Conservation (phyloP, 768 basidiomycete species). For the Cubamyces lactineus region DNA sequence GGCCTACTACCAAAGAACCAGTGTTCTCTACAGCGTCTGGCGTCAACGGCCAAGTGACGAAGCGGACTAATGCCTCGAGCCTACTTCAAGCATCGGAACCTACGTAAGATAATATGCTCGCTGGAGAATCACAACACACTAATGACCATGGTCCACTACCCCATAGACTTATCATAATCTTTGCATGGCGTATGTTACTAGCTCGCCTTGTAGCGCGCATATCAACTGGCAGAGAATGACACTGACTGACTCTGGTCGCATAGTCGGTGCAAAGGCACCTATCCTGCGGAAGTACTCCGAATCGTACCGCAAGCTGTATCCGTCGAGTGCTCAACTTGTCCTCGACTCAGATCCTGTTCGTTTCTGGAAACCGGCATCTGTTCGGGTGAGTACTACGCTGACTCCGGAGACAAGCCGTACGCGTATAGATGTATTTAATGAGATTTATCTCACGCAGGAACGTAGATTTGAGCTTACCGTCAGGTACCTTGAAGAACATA, state of each 20-base stretch:
- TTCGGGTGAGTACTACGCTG: conserved; percentile 1
- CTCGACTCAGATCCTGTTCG: conserved; percentile 10
- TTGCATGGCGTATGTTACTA: conserved; percentile 27
- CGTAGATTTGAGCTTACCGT: not conserved
- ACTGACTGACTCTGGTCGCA: not conserved
- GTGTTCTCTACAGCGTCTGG: not conserved
- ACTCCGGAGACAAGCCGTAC: not conserved
- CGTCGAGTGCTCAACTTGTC: conserved; percentile 18
- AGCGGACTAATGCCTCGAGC: too few species aligned
- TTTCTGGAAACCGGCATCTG: conserved; percentile 5
- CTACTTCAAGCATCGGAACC: not conserved
- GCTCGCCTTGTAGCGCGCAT: too few species aligned
- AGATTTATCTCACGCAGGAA: not conserved
- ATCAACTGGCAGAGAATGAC: too few species aligned
- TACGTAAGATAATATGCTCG: not conserved
- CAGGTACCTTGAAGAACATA: not conserved
- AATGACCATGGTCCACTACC: not conserved
- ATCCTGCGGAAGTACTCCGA: conserved; percentile 25
- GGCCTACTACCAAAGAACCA: not conserved
- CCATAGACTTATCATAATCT: conserved; percentile 23
- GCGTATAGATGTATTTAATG: not conserved
- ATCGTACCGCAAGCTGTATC: conserved; percentile 20
- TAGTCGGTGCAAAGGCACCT: conserved; percentile 22
- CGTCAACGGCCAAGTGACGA: too few species aligned
- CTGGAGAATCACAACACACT: too few species aligned